Percentiles rank a stretch among this genome's conserved stretches.
Evolutionary conservation across 2,329 filamentous ascomycete species (phyloP).

Genomic region (Cordyceps sp.): DNA sequence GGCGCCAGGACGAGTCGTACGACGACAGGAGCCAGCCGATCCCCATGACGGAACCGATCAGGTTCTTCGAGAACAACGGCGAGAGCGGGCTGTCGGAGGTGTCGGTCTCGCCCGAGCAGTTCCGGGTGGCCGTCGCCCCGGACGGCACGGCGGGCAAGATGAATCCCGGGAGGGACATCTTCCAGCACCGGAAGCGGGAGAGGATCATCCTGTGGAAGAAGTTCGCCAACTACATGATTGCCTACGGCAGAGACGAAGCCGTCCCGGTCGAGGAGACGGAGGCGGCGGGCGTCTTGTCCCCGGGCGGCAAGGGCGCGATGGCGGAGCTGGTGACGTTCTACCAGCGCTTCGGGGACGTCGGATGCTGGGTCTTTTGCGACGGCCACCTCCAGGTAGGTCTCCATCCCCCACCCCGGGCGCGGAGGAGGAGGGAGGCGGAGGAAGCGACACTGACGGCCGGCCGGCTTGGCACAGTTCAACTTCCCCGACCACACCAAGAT

Average conservation of each 20-base stretch:
- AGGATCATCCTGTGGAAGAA: conserved; percentile 55
- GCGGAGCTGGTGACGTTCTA: conserved; percentile 61
- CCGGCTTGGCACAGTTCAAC: conserved; percentile 47
- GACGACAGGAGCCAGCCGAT: conserved; percentile 41
- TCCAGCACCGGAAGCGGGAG: conserved; percentile 48
- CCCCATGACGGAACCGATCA: conserved; percentile 45
- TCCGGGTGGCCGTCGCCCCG: conserved; percentile 35
- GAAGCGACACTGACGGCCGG: background rate
- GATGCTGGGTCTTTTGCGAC: conserved; percentile 67
- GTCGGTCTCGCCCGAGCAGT: conserved; percentile 47
- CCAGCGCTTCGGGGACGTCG: conserved; percentile 65
- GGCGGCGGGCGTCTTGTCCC: conserved; percentile 20
- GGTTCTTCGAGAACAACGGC: conserved; percentile 59
- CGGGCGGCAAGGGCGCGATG: conserved; percentile 18
- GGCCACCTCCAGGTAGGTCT: conserved; percentile 53
- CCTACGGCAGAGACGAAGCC: conserved; percentile 56
- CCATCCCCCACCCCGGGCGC: no score
- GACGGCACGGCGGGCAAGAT: conserved; percentile 46
- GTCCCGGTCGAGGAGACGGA: conserved; percentile 28
- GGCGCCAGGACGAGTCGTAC: conserved; percentile 38
- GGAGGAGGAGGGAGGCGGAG: background rate
- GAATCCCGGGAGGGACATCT: conserved; percentile 44
- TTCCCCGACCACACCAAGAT: conserved; percentile 82
- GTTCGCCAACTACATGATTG: conserved; percentile 59
- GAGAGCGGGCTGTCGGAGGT: conserved; percentile 45